Evolutionary conservation across 208 protist species (phyloP), one percentile per base, ranked within the genome.

Genomic region (Lotmaria passim): DNA sequence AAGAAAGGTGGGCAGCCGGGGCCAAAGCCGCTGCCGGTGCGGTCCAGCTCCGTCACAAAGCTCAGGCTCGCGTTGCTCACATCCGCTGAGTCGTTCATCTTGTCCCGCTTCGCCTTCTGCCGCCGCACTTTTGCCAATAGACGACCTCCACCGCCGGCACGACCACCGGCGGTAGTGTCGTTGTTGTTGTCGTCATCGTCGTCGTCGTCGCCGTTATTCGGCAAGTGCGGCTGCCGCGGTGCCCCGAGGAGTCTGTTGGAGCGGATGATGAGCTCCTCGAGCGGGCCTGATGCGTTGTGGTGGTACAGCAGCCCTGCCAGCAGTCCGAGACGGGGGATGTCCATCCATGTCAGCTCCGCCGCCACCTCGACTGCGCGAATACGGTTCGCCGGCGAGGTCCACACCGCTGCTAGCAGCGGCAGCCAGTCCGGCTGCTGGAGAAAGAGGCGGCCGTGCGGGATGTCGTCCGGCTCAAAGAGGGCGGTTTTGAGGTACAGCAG

Each of bases 301-400:
- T 80, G 62, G 70, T 84, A 79, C 34, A 92, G 70, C 28, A 94
- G 72, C 0, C 89, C 86, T 1, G 75, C 69, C 12, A 92, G n/a
- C 24, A 92, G 59, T 15, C 86, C 89, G 38, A 94, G 70, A 23
- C 81, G 73, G 23, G 89, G 89, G n/a, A 92, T 69, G 53, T 86
- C 79, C 58, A 76, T 44, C 47, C 79, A 78, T 24, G 62, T 79
- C 26, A 92, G 58, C 33, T 69, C 55, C 24, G 56, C 69, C 3
- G 74, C 69, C 8, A 94, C 66, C 47, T 81, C 68, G 17, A 94
- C 73, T 2, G 41, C 31, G 34, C 73, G 72, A 8, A 90, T 67
- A n/a, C 69, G 56, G 62, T 85, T 84, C 19, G 50, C 50, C 28
- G 84, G 84, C 7, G 74, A 79, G 39, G 82, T 87, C 75, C 79